Conservation (phyloP, 169 alveolate species). For the Plasmodium ovale region DNA sequence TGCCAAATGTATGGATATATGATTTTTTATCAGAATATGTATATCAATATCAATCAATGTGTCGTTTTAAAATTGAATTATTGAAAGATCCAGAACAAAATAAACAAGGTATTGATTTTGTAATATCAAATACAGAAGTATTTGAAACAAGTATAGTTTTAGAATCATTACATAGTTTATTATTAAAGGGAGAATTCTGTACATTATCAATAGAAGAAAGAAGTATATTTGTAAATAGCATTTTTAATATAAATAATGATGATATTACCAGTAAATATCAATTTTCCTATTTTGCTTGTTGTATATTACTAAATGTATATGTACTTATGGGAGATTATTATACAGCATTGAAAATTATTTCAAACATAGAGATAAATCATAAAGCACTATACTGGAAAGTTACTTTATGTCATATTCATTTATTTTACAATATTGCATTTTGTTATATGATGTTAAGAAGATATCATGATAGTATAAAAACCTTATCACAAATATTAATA, state of each 20-base stretch:
- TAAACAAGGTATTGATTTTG: slow-evolving; percentile 77
- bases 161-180: slow-evolving; percentile 58
- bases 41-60: slow-evolving; percentile 88
- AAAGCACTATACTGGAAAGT: slow-evolving; percentile 87
- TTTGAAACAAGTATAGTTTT: slow-evolving; percentile 55
- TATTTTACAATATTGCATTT: slow-evolving; percentile 86
- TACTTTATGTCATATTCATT: slow-evolving; percentile 87
- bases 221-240: slow-evolving; percentile 16
- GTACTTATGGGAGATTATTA: slow-evolving; percentile 88
- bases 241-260: slow-evolving; percentile 42
- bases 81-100: slow-evolving; percentile 55
- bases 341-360: slow-evolving; percentile 82
- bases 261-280: slow-evolving; percentile 36
- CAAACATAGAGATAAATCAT: slow-evolving; percentile 80
- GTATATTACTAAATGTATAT: slow-evolving; percentile 77
- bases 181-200: slow-evolving; percentile 40
- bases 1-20: slow-evolving; percentile 90
- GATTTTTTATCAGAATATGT: slow-evolving; percentile 89
- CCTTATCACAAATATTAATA: slow-evolving; percentile 84
- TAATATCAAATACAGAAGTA: slow-evolving; percentile 20
- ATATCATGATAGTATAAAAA: slow-evolving; percentile 84
- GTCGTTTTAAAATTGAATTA: slow-evolving; percentile 73
- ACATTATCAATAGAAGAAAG: slow-evolving; percentile 42
- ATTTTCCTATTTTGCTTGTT: slow-evolving; percentile 49
- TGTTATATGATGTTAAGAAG: slow-evolving; percentile 90